Evolutionary conservation across 108 stramenopile genomes (phyloP), one percentile per base, ranked within the genome.

Genomic region (Pseudonitzschia multiseries): DNA sequence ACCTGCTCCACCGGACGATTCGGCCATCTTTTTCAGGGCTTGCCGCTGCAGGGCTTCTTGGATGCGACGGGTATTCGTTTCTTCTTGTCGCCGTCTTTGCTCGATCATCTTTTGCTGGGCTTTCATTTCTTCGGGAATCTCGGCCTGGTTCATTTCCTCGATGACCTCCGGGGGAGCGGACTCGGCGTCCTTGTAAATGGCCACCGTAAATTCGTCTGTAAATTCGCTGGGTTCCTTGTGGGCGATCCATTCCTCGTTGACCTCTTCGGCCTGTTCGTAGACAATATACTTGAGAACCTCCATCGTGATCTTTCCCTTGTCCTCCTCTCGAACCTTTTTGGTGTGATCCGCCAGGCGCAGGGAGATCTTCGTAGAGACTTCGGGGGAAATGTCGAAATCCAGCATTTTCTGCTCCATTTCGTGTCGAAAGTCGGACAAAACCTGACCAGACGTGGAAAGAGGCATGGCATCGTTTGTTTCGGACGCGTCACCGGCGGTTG

Each of bases 251-350:
- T 85, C 79, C 68, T 92, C 93, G 44, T 89, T 89, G 31, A 90
- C 69, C 79, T 94, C 93, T 79, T 94, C 93, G 26, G 90, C 93
- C 57, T 85, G 84, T 78, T 94, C 93, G 57, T 90, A 90, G 4
- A 94, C 91, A 41, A 90, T 84, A 67, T 89, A 94, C 75, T 91
- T 88, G 28, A 94, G 69, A 4, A 91, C 84, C 70, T 92, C 87
- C 89, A 94, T 92, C 31, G 91, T 91, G 44, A 94, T 80, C 63
- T 79, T 83, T 21, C 80, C 82, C 21, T 78, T 80, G 40, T 90
- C 87, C 17, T 75, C 72, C 15, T 79, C 75, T 6, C 69, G 52
- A 9, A 64, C 71, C 68, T 48, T 68, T 53, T 41, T 44, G 28
- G 44, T 67, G 26, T 67, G 46, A 1, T 69, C 69, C 20, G 22